Base-by-base conservation (phyloP, 495 filamentous ascomycete genomes). In the Eremomyces bilateralis region DNA sequence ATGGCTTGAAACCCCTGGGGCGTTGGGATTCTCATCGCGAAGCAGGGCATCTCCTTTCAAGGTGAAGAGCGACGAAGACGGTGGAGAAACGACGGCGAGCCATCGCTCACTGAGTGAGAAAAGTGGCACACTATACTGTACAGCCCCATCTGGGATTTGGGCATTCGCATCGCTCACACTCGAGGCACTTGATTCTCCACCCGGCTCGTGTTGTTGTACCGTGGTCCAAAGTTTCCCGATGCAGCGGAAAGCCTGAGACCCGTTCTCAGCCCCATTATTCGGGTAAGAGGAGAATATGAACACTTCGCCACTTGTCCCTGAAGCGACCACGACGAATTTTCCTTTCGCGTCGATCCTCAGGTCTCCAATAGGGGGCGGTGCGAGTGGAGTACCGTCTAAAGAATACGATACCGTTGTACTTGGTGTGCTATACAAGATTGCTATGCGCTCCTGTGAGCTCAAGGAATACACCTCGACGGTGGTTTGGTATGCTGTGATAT, bases 141-240 rank as follows among this genome's bases (percentile, higher is more conserved):
- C 52, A 31, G 47, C 47, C 33, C 59, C 55, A n/a, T 47, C 30
- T 13, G 71, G 68, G 37, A 40, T 35, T 12, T 39, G 38, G 28
- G 64, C 56, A 47, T 63, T 59, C 4, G 52, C 54, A 30, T 73
- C 71, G 4, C 59, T 62, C 18, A 63, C 61, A 29, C 57, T 67
- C 15, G 63, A 69, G 12, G 66, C 64, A 17, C 59, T 59, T 13
- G 68, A 72, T 28, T 36, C 20, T 1, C 59, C 54, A 21, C 59
- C 56, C 25, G 62, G 55, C 34, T 62, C 57, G 24, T 54, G 53
- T 19, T 66, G 60, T 46, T 83, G 76, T 15, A 85, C 60, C 15
- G 66, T 70, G 1, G 83, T 91, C 83, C 83, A 93, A 4, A 80
- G 58, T 52, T 93, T 93, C 4, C 75, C 83, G 21, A 83, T 54